Evolutionary conservation across 2,329 filamentous ascomycete genomes (phyloP), one percentile per base, ranked within the genome.

Genomic region (Magnaporthiopsis poae): DNA sequence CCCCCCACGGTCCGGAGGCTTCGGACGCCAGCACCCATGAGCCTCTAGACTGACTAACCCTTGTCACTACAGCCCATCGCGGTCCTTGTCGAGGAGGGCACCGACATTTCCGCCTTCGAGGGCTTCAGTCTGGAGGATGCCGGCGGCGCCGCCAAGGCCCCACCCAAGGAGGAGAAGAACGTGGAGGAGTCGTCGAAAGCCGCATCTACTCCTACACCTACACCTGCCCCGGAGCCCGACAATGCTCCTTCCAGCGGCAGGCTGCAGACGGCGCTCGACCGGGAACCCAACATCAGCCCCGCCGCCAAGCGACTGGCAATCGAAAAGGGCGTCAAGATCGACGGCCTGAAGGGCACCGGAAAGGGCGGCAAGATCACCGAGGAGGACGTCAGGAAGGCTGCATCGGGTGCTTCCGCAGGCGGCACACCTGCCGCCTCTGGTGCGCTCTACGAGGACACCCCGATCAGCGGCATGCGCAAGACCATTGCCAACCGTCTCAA

Each of bases 381-480:
- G 81, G 87, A 91, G 75, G 94, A 98, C 78, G 87, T 98, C 74
- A 94, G 97, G 82, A 96, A 96, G 82, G 89, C 86, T 8, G 65
- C 69, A 76, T 81, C 87, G 76, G 33, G 69, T 76, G 81, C 86
- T 76, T 83, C 90, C 70, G 77, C 81, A 69, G 78, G 83, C 61
- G 78, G 80, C 36, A 80, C 82, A 65, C 79, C 84, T 63, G 77
- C 80, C 61, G 80, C 85, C 65, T 80, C 86, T 68, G 86, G 82
- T 62, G 84, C 91, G 68, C 80, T 85, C 68, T 98, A 90, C 80
- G 88, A 92, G 80, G 95, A 99, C 76, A 86, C 86, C 69, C 91
- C 92, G 70, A 86, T 93, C 72, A 90, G 85, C 74, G 90, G 90
- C 77, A 99, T 99, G 95, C 93, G 95, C 84, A 98, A 97, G 88